Percentiles rank a stretch among this genome's conserved stretches.
phyloP scores from a whole-genome alignment of 371 early-diverging fungal species.

The Mucor circinelloides region DNA sequence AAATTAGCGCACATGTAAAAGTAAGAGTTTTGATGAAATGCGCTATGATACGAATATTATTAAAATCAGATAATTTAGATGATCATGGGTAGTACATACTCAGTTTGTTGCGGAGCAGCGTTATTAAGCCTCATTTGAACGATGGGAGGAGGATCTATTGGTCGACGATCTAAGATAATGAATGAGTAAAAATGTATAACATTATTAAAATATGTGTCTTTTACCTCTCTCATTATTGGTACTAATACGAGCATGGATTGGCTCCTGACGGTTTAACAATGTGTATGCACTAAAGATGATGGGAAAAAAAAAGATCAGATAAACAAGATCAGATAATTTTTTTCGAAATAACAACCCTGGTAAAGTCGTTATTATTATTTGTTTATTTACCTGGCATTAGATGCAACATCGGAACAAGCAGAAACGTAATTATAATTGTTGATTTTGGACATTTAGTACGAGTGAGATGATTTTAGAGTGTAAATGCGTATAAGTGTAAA shows the following conservation, averaged over 20 bases:
- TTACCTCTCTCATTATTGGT: constrained; percentile 36
- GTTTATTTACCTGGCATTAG: constrained; percentile 13
- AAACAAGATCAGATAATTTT: neutral
- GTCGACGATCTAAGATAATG: constrained; percentile 31
- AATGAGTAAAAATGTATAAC: neutral
- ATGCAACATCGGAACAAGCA: constrained; percentile 5
- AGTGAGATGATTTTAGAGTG: neutral
- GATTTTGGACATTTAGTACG: constrained; percentile 14
- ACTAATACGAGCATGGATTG: constrained; percentile 31
- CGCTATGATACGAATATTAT: constrained; percentile 39
- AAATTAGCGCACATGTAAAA: constrained; percentile 52
- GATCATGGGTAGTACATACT: constrained; percentile 12
- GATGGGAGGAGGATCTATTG: constrained; percentile 36
- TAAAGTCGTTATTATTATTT: neutral
- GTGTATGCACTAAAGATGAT: constrained; percentile 1
- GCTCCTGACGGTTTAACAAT: constrained; percentile 23
- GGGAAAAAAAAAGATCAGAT: neutral
- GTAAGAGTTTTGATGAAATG: constrained; percentile 60
- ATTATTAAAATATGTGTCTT: neutral
- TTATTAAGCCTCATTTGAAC: constrained; percentile 26
- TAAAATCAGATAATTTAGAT: constrained; percentile 12
- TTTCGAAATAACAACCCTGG: neutral
- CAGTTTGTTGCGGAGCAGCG: constrained; percentile 24
- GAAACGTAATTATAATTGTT: constrained; percentile 18
- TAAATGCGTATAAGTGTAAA: neutral